Percentiles rank a stretch among this genome's conserved stretches.
phyloP scores from a whole-genome alignment of 768 basidiomycete genomes.

The Podaxis carcinomalis region DNA sequence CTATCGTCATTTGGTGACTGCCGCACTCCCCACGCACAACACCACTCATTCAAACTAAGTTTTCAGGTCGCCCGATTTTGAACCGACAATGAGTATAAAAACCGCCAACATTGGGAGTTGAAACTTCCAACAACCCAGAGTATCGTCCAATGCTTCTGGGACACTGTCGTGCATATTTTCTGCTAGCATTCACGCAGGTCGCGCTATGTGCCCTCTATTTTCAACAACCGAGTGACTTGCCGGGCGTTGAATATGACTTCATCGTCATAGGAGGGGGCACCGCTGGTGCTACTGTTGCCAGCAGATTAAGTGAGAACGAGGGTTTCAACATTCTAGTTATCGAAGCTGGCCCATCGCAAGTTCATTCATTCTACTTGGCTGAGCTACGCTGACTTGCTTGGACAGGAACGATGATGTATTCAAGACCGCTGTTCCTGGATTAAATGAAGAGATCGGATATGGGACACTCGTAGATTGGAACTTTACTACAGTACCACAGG shows the following conservation, averaged over 20 bases:
- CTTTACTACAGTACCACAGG: neutral
- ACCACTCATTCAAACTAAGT: too few species aligned
- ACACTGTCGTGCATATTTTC: neutral
- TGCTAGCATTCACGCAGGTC: neutral
- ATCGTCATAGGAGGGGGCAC: conserved; percentile 12
- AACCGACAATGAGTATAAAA: too few species aligned
- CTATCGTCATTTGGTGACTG: too few species aligned
- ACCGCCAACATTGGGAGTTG: too few species aligned
- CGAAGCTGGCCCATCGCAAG: conserved; percentile 13
- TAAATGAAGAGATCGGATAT: neutral
- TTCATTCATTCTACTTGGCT: neutral
- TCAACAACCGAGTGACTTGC: neutral
- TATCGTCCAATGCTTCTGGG: neutral
- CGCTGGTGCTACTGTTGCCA: conserved; percentile 11
- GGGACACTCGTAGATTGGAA: neutral
- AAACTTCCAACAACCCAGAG: too few species aligned
- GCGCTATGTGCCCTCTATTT: neutral
- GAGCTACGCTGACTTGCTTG: neutral
- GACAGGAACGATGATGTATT: neutral
- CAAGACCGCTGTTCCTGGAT: neutral
- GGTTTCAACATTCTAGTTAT: conserved; percentile 12
- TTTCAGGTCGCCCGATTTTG: too few species aligned
- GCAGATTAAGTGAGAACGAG: conserved; percentile 5
- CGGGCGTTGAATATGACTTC: conserved; percentile 9
- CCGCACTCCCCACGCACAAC: too few species aligned